phyloP scores from a whole-genome alignment of 768 basidiomycete species.

The Tephrocybe sp. region DNA sequence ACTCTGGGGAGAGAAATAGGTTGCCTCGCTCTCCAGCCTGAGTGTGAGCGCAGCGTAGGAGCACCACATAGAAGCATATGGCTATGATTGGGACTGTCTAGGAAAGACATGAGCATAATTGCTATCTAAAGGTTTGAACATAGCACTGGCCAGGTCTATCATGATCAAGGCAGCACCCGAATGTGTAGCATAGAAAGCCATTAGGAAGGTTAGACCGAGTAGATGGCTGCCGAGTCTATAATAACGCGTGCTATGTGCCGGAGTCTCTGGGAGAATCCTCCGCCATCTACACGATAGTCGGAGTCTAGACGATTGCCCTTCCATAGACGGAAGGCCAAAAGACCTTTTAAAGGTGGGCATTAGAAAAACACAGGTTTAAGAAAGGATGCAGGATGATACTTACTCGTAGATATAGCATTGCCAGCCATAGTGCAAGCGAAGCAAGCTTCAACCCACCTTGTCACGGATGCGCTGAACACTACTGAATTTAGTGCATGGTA shows the following conservation, averaged over 20 bases:
- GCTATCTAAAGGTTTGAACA: neutral
- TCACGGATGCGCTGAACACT: neutral
- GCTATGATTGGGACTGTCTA: neutral
- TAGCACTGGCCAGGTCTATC: neutral
- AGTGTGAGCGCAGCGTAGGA: neutral
- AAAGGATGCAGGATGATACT: neutral
- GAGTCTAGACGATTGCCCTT: neutral
- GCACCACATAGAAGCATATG: no score
- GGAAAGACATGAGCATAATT: neutral
- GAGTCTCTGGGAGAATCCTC: neutral
- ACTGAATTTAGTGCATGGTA: neutral
- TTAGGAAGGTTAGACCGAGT: neutral
- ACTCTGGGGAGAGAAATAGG: no score
- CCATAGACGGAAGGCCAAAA: constrained; percentile 1
- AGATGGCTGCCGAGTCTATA: neutral
- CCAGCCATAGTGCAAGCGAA: neutral
- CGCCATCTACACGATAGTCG: neutral
- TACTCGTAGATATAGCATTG: neutral
- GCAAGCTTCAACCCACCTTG: neutral
- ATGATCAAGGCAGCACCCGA: neutral
- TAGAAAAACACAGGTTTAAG: neutral
- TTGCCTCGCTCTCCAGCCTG: no score
- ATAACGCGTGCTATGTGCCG: neutral
- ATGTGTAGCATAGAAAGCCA: neutral
- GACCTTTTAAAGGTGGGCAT: neutral